Evolutionary conservation across 768 basidiomycete species (phyloP).

Genomic region (Boletus edulis): DNA sequence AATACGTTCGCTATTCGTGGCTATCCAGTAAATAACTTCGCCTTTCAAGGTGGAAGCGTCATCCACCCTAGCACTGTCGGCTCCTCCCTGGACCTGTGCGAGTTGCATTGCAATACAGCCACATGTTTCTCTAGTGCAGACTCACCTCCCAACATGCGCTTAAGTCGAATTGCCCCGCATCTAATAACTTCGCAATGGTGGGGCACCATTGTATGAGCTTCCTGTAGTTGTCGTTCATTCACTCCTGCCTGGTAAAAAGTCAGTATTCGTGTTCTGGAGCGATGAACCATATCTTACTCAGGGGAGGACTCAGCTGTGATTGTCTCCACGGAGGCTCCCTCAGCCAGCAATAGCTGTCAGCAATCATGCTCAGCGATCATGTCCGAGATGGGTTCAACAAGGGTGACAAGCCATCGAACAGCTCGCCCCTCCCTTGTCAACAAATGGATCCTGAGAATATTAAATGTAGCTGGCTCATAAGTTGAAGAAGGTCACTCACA

Average conservation of each 20-base stretch:
- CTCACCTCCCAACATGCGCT: not conserved
- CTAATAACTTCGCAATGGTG: not conserved
- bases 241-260: not conserved
- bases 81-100: not conserved
- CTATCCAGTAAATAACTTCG: too few relatives aligned
- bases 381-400: not conserved
- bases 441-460: not conserved
- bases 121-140: too few relatives aligned
- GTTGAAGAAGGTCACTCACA: not conserved
- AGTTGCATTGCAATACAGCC: not conserved
- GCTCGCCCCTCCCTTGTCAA: not conserved
- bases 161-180: not conserved
- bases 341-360: not conserved
- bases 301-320: not conserved
- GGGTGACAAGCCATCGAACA: not conserved
- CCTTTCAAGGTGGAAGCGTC: not conserved
- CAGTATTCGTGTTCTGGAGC: too few relatives aligned
- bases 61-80: not conserved
- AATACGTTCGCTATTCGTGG: too few relatives aligned
- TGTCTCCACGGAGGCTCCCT: not conserved
- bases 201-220: not conserved
- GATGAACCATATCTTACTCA: not conserved
- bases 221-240: not conserved
- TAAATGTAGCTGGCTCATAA: not conserved
- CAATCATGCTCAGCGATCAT: not conserved